These are phyloP conservation scores for Diaporthe citri DNA, from an alignment of 2,329 filamentous ascomycete species.

Conservation along the genomic window DNA sequence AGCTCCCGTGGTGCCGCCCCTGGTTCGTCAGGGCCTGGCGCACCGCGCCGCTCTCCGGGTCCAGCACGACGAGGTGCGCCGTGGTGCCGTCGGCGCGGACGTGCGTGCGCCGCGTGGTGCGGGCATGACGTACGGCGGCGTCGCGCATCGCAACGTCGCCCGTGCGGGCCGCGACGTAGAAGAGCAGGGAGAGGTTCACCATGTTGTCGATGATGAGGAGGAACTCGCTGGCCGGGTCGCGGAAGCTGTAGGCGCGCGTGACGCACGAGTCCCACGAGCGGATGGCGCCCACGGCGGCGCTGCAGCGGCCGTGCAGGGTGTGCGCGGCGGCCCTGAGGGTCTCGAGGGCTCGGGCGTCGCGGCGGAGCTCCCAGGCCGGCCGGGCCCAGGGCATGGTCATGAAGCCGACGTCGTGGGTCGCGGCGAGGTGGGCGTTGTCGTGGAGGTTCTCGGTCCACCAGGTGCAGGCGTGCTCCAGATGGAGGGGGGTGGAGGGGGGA, in stretches of 20 bases:
- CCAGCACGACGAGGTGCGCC: conserved; percentile 47
- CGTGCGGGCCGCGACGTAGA: conserved; percentile 54
- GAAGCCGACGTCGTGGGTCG: conserved; percentile 59
- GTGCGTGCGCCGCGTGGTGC: conserved; percentile 54
- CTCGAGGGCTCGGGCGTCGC: conserved; percentile 51
- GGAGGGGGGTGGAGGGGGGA: conserved; percentile 41
- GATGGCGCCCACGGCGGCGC: conserved; percentile 50
- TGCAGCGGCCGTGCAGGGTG: conserved; percentile 51
- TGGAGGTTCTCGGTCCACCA: conserved; percentile 58
- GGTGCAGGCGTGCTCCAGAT: conserved; percentile 50
- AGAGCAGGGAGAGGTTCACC: conserved; percentile 58
- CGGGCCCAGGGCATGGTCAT: conserved; percentile 56
- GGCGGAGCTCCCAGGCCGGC: conserved; percentile 54
- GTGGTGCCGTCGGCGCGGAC: conserved; percentile 54
- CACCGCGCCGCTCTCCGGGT: conserved; percentile 49
- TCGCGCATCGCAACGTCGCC: conserved; percentile 46
- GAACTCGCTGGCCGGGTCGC: conserved; percentile 52
- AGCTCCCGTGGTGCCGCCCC: conserved; percentile 57
- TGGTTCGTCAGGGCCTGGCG: conserved; percentile 61
- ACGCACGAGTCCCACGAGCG: conserved; percentile 59
- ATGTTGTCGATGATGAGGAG: conserved; percentile 57
- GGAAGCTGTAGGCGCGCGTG: conserved; percentile 54
- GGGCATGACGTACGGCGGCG: conserved; percentile 55
- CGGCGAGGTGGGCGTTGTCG: conserved; percentile 49
- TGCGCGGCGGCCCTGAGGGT: conserved; percentile 46